Evolutionary conservation across 306 rosid species (phyloP), one percentile per base, ranked within the genome.

Genomic region (Quercus aquifolioides): DNA sequence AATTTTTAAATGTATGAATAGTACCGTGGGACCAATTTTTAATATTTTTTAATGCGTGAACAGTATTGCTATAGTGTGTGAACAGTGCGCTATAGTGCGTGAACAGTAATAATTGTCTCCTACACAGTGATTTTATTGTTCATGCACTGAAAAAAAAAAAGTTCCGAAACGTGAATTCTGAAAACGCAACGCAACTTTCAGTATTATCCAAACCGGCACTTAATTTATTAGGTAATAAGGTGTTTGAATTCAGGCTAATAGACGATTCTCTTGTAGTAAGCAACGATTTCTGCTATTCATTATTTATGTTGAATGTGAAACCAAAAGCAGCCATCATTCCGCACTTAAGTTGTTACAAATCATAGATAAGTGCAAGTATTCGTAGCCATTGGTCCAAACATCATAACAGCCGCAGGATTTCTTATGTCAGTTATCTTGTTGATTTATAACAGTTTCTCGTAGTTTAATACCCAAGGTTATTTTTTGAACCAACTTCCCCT

Each of bases 181-280:
- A n/a, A n/a, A n/a, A n/a, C n/a, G n/a, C n/a, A n/a, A n/a, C n/a
- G n/a, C n/a, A n/a, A n/a, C n/a, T n/a, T n/a, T n/a, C n/a, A n/a
- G n/a, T n/a, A n/a, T n/a, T n/a, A n/a, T n/a, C n/a, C n/a, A n/a
- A n/a, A n/a, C n/a, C n/a, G n/a, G n/a, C n/a, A n/a, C n/a, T n/a
- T 80, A 95, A 95, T 8, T 7, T 41, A 41, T 86, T 98, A 95
- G 97, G 98, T 95, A 82, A 10, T 21, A 13, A 67, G 62, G 67
- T 67, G 23, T 60, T 51, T 76, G 41, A 13, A 38, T 58, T 13
- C 2, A 19, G 41, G 81, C 21, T 15, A 20, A 56, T 73, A 30
- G 20, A 9, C 4, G 4, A 12, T 21, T 17, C 23, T 69, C 51
- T 74, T 77, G n/a, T 41, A 33, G 68, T 55, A 14, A 33, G 46